These are phyloP conservation scores for Pleurotus sapidus DNA, from an alignment of 768 basidiomycete species.

Conservation along the genomic window DNA sequence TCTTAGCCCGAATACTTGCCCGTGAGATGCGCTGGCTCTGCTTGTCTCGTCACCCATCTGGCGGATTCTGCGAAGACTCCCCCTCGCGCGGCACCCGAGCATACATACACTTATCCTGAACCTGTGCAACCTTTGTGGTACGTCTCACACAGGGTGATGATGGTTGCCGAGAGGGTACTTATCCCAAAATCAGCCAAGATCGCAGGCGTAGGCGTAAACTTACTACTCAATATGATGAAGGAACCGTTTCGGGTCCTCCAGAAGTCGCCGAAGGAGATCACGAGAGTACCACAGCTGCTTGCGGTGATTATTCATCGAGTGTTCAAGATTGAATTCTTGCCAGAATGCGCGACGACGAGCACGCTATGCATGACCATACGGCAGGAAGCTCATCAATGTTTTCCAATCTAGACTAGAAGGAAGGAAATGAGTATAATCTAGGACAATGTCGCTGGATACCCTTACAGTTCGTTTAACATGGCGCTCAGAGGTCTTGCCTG, in stretches of 20 bases:
- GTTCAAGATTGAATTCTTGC: slow-evolving; percentile 21
- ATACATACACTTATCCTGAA: no score
- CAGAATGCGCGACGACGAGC: neutral
- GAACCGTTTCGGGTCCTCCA: slow-evolving; percentile 17
- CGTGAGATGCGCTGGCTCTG: no score
- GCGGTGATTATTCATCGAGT: slow-evolving; percentile 1
- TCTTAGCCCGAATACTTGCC: no score
- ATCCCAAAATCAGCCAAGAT: neutral
- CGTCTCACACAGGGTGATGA: slow-evolving; percentile 8
- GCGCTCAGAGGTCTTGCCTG: no score
- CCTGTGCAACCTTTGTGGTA: no score
- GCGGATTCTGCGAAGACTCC: no score
- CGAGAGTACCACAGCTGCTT: slow-evolving; percentile 17
- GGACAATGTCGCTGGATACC: no score
- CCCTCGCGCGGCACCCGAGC: no score
- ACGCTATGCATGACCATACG: neutral
- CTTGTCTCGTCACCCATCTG: no score
- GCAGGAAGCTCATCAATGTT: slow-evolving; percentile 7
- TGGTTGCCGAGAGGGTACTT: neutral
- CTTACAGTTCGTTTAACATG: no score
- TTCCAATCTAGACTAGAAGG: slow-evolving; percentile 1
- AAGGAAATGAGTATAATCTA: no score
- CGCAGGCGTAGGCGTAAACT: neutral
- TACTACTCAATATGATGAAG: slow-evolving; percentile 10
- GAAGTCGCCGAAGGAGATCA: slow-evolving; percentile 18